phyloP scores from a whole-genome alignment of 306 rosid species.

The Carpinus fangiana region DNA sequence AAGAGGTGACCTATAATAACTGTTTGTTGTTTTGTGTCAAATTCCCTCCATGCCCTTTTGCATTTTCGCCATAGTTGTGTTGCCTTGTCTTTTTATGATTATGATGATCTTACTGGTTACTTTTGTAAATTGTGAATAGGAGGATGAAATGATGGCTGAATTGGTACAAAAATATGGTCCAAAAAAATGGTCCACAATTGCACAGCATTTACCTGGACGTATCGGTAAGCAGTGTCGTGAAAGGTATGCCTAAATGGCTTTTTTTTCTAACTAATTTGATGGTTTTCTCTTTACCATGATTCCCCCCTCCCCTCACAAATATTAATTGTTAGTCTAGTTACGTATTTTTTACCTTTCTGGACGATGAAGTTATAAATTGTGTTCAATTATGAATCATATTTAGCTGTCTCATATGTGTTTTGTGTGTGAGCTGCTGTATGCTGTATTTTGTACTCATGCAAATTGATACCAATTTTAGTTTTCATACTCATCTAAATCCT shows the following conservation, averaged over 20 bases:
- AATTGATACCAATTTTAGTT: conserved; percentile 16
- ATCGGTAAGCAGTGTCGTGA: conserved; percentile 99
- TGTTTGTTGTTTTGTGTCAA: conserved; percentile 6
- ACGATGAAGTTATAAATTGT: background rate
- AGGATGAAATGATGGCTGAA: conserved; percentile 78
- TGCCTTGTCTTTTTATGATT: conserved; percentile 12
- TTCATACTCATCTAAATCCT: too few species aligned
- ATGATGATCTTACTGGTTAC: conserved; percentile 22
- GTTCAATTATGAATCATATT: background rate
- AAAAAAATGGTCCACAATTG: conserved; percentile 95
- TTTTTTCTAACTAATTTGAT: conserved; percentile 2
- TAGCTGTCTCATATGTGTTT: conserved; percentile 5
- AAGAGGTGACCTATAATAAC: conserved; percentile 64
- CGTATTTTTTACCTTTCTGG: conserved; percentile 4
- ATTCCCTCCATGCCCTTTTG: conserved; percentile 18
- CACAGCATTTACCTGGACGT: conserved; percentile 94
- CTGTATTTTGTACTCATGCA: conserved; percentile 17
- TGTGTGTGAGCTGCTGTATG: conserved; percentile 2
- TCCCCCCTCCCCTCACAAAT: background rate
- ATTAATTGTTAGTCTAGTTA: background rate
- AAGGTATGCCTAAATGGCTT: conserved; percentile 60
- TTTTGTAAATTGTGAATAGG: conserved; percentile 53
- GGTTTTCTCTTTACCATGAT: conserved; percentile 4
- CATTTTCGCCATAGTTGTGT: background rate
- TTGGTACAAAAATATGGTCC: conserved; percentile 83